These are phyloP conservation scores for Populus hybrid DNA, from an alignment of 441 rosid species.

Conservation along the genomic window DNA sequence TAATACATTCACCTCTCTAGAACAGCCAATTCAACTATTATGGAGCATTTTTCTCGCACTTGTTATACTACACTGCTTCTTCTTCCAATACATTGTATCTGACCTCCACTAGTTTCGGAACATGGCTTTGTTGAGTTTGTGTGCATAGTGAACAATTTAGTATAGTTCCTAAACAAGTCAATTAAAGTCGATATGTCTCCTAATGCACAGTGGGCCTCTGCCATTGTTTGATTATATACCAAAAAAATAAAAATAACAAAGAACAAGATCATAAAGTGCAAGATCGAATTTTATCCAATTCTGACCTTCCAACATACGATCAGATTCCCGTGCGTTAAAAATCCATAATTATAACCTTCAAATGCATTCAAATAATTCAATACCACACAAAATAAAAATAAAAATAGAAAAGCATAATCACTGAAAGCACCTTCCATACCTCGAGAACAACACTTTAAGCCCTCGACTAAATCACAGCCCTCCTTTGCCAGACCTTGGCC, in stretches of 20 bases:
- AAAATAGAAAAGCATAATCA: background rate
- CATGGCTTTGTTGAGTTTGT: background rate
- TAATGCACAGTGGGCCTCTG: background rate
- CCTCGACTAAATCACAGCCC: conserved; percentile 44
- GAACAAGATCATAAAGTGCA: no score
- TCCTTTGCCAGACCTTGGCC: conserved; percentile 72
- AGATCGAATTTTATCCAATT: background rate
- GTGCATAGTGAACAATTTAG: background rate
- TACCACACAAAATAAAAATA: background rate
- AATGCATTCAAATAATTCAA: background rate
- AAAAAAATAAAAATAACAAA: background rate
- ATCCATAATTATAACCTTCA: background rate
- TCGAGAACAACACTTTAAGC: conserved; percentile 12
- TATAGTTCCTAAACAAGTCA: background rate
- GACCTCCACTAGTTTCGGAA: background rate
- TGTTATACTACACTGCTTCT: background rate
- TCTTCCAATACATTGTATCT: background rate
- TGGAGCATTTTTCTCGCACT: background rate
- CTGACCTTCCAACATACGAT: background rate
- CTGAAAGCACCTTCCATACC: conserved; percentile 13
- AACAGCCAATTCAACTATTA: background rate
- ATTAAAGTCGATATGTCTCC: background rate
- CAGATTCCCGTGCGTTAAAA: background rate
- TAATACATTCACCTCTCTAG: background rate
- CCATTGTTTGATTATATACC: background rate